Evolutionary conservation across 2,329 filamentous ascomycete species (phyloP), one percentile per base, ranked within the genome.

Genomic region (Ambrosiella xylebori): DNA sequence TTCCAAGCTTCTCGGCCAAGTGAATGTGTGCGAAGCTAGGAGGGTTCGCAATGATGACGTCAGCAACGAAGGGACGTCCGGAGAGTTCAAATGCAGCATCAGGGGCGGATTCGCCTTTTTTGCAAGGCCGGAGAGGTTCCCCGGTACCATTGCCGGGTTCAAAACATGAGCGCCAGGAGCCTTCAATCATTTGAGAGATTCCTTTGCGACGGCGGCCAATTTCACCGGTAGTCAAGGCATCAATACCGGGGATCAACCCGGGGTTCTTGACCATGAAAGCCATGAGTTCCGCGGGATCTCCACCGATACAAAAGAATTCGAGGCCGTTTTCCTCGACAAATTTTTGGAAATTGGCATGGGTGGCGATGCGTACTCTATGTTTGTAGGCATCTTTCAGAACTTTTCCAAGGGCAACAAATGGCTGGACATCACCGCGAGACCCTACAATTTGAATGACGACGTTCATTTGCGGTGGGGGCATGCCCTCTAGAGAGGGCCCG

Each of bases 191-290:
- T 61, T 88, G 78, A 60, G 82, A 80, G 61, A 94, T 88, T 13
- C 85, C 86, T 62, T 78, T 81, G 37, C 88, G 77, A 37, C 87
- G 76, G 68, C 83, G 85, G 47, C 79, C 82, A 54, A 95, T 80
- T 66, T 93, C 88, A 7, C 88, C 88, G 62, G 78, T 85, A 61
- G 81, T 82, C 54, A 94, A 70, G 0, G 85, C 82, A 54, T 90
- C 84, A 60, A 91, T 80, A 0, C 85, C 85, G 1, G 88, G 88
- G 83, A 94, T 88, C 38, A 95, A 73, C 0, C 88, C 86, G 0
- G 88, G 87, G 63, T 93, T 86, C 69, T 90, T 90, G 51, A 93
- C 88, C 88, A 94, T 94, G 65, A 91, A 94, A 2, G 88, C 86
- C 85, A 88, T 89, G 49, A 88, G 73, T 64, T 86, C 79, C 1